Evolutionary conservation across 352 stramenopile genomes (phyloP).

Genomic region (Globisporangium recalcitrans): DNA sequence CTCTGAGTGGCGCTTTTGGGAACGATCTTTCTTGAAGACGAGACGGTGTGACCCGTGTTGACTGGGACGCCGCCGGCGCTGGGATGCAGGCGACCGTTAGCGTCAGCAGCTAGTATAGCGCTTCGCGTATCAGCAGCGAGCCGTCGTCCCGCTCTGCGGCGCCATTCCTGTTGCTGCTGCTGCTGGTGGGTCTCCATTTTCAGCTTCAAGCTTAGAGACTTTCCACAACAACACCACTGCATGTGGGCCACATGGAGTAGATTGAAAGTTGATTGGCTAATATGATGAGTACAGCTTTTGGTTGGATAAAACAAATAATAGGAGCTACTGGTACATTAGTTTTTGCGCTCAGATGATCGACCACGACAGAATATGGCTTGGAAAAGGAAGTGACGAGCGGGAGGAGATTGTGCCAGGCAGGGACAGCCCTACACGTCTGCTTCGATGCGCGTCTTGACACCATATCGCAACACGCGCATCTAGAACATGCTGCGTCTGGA

Average conservation of each 20-base stretch:
- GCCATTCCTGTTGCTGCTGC: constrained; percentile 17
- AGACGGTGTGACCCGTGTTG: constrained; percentile 9
- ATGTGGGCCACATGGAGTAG: constrained; percentile 3
- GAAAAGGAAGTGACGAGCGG: constrained; percentile 12
- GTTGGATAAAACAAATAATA: constrained; percentile 15
- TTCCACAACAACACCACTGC: neutral
- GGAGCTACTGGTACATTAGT: constrained; percentile 14
- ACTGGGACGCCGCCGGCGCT: neutral
- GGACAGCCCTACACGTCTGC: too few relatives aligned
- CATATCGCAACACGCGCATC: neutral
- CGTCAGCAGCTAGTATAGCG: neutral
- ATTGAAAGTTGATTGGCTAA: constrained; percentile 3
- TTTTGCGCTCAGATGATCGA: neutral
- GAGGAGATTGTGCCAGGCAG: too few relatives aligned
- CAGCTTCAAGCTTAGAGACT: neutral
- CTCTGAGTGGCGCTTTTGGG: constrained; percentile 10
- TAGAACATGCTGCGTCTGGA: constrained; percentile 47
- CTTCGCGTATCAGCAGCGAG: neutral
- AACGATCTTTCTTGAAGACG: constrained; percentile 16
- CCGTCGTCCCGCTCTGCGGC: constrained; percentile 12
- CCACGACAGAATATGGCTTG: constrained; percentile 8
- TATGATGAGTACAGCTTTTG: neutral
- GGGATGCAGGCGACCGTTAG: neutral
- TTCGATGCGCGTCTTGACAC: neutral
- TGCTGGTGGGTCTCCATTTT: constrained; percentile 11